Evolutionary conservation across 208 protist species (phyloP), one percentile per base, ranked within the genome.

Genomic region (Trypanosoma lewisi): DNA sequence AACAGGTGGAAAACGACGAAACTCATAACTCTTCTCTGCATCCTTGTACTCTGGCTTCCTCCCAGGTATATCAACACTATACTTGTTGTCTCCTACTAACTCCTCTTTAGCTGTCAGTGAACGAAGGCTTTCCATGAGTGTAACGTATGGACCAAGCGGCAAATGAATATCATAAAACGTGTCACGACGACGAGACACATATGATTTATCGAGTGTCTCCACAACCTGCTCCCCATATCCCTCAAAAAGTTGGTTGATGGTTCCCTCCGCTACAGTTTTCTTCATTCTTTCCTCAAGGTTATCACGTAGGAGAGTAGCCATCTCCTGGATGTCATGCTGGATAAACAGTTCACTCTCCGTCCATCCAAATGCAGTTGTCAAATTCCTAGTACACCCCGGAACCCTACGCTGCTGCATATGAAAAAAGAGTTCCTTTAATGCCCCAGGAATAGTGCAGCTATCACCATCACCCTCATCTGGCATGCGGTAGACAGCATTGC

Each of bases 271-370:
- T 47, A 85, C 77, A 12, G 92, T 95, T 47, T 84, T 85, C 60
- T 94, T 91, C 89, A 97, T 96, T 54, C 80, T 82, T 69, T 94
- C 79, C 75, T 96, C 87, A 56, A 96, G 63, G 45, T 90, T 87
- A 54, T 96, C 85, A 51, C 86, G 78, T 37, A 97, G 73, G n/a
- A 95, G 69, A 31, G 87, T 88, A 1, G 76, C 81, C 77, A 97
- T 83, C 69, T 97, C 90, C 67, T 96, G 89, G 49, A 95, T 90
- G 68, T 97, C 94, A 67, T 97, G 94, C 73, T 97, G 94, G 33
- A 85, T 69, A 44, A 84, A 80, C 2, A 93, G 67, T 48, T 96
- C 90, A 31, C 72, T 50, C 52, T 88, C 76, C 0, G 67, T 67
- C 94, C 94, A 97, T 16, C 91, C 94, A 75, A 97, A 97, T 37